Evolutionary conservation across 2,329 filamentous ascomycete species (phyloP).

Genomic region (Colletotrichum higginsianum): DNA sequence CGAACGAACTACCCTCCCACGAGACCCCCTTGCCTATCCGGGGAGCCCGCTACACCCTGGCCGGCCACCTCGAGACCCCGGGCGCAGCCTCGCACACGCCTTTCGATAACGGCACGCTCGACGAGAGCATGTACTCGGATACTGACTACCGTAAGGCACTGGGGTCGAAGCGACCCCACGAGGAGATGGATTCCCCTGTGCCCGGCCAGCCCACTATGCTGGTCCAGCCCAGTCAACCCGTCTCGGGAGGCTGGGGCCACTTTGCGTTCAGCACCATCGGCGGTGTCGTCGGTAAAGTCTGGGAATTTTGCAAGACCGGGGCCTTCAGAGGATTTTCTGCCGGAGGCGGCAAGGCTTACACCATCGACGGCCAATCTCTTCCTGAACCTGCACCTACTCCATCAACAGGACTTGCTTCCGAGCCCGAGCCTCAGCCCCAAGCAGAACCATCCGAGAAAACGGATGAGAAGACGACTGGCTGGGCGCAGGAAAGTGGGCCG

Average conservation of each 20-base stretch:
- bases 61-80: slow-evolving; percentile 68
- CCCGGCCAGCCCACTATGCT: slow-evolving; percentile 51
- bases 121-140: slow-evolving; percentile 71
- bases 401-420: background rate
- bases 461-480: background rate
- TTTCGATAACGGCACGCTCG: slow-evolving; percentile 55
- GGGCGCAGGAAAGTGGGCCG: slow-evolving; percentile 4
- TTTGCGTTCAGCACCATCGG: slow-evolving; percentile 75
- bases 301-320: slow-evolving; percentile 83
- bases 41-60: slow-evolving; percentile 62
- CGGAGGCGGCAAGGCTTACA: slow-evolving; percentile 83
- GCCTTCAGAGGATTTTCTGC: slow-evolving; percentile 90
- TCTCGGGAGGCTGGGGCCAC: slow-evolving; percentile 66
- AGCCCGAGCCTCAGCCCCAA: background rate
- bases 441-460: background rate
- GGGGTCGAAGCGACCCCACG: slow-evolving; percentile 61
- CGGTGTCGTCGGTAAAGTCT: slow-evolving; percentile 82
- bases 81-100: slow-evolving; percentile 49
- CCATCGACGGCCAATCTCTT: slow-evolving; percentile 54
- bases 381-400: slow-evolving; percentile 1
- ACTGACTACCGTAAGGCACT: slow-evolving; percentile 68
- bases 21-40: slow-evolving; percentile 26
- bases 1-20: slow-evolving; percentile 44
- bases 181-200: slow-evolving; percentile 55
- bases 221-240: slow-evolving; percentile 50